Base-by-base conservation (phyloP, 495 filamentous ascomycete genomes). In the Penicillium argentinense region DNA sequence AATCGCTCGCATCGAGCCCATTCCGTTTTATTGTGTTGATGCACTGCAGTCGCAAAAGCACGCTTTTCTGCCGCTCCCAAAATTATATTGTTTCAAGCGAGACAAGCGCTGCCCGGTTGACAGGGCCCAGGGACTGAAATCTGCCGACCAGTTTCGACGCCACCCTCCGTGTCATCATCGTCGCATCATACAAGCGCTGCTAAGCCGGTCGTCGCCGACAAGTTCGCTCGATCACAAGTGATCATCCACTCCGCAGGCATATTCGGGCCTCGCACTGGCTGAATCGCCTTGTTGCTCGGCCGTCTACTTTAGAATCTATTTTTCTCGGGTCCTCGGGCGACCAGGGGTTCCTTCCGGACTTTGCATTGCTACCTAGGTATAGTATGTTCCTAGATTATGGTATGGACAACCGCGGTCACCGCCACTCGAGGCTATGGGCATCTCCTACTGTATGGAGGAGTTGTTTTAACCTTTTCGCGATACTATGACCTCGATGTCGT, bases 121-220 rank as follows among this genome's bases (percentile, higher is more conserved):
- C 24, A n/a, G 14, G 16, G 32, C n/a, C 18, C 37, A 36, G 42
- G 39, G 26, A 34, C 17, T 42, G 42, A 39, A 42, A 21, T n/a
- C n/a, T n/a, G n/a, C n/a, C n/a, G n/a, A n/a, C n/a, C n/a, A n/a
- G n/a, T 22, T 42, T 45, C 42, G 42, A 42, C 59, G 59, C 59
- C 59, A 62, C 56, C 42, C 42, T 42, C 54, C 45, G 55, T 59
- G 52, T 56, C 59, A 60, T 63, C 60, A 63, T 63, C 47, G 50
- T 50, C 38, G 53, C 57, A 63, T 63, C 60, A 63, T 63, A 30
- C 52, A 60, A 39, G n/a, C 34, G 39, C 34, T 28, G 18, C 27
- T 28, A 39, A 34, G 36, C 56, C 57, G 53, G 53, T 60, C 47
- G 42, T 37, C 39, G 57, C 53, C 57, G 56, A 57, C 47, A 45